These are phyloP conservation scores for Macrophomina pseudophaseolina DNA, from an alignment of 2,329 filamentous ascomycete genomes.

Conservation along the genomic window DNA sequence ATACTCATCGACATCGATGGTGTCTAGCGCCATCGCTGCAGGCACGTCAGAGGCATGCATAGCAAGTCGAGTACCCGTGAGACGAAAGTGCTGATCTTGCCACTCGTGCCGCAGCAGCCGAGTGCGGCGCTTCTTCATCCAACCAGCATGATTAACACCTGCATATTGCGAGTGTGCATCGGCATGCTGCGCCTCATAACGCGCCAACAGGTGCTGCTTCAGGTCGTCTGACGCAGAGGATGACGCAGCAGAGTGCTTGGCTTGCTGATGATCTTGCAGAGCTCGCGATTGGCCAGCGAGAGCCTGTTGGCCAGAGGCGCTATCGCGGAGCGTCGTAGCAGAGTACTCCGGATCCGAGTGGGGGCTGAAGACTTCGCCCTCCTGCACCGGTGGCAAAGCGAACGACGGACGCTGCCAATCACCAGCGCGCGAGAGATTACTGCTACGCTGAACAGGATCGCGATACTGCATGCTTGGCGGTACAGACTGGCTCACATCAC, in stretches of 20 bases:
- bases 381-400: slow-evolving; percentile 71
- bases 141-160: slow-evolving; percentile 75
- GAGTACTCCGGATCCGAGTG: slow-evolving; percentile 34
- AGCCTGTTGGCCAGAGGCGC: slow-evolving; percentile 22
- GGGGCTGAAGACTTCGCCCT: slow-evolving; percentile 60
- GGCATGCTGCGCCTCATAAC: slow-evolving; percentile 39
- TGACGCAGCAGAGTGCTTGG: slow-evolving; percentile 3
- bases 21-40: slow-evolving; percentile 71
- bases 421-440: slow-evolving; percentile 45
- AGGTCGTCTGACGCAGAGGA: slow-evolving; percentile 25
- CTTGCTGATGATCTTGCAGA: slow-evolving; percentile 24
- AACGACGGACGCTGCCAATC: slow-evolving; percentile 69
- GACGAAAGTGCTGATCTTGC: slow-evolving; percentile 89
- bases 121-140: slow-evolving; percentile 93
- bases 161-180: slow-evolving; percentile 35
- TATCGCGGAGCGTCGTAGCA: slow-evolving; percentile 30
- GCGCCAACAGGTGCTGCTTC: slow-evolving; percentile 22
- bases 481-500: slow-evolving; percentile 86
- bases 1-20: slow-evolving; percentile 87
- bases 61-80: slow-evolving; percentile 66
- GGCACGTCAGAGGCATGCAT: slow-evolving; percentile 66
- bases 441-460: slow-evolving; percentile 54
- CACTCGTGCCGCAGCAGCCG: slow-evolving; percentile 90
- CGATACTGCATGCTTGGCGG: slow-evolving; percentile 89
- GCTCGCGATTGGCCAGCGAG: slow-evolving; percentile 1